Evolutionary conservation across 768 basidiomycete species (phyloP), one percentile per base, ranked within the genome.

Genomic region (Tubosaeta brunneosetosa): DNA sequence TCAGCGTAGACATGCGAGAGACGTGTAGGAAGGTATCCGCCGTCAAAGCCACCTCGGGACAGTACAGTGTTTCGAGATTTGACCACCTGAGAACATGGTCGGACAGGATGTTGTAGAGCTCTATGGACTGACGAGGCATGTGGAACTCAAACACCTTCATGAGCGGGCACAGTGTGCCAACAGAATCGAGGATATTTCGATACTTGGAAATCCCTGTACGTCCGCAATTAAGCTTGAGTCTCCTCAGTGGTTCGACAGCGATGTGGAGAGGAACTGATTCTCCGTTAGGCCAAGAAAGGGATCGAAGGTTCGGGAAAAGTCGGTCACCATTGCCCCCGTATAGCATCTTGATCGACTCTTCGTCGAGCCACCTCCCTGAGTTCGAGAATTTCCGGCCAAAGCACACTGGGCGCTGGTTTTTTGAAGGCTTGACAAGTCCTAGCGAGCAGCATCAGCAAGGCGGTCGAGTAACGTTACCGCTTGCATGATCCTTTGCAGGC

Each of bases 301-400:
- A 40, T 16, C 45, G 46, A 36, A 50, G 40, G 37, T 38, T 53
- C 8, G 48, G 48, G 27, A 49, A 53, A 26, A 58, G 51, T 6
- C 26, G 4, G 6, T 29, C 25, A 8, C 25, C 3, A 22, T 40
- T 6, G 25, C 10, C 13, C 22, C 9, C n/a, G n/a, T n/a, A n/a
- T n/a, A n/a, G 27, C 36, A 40, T 44, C 16, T 13, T 19, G 11
- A 44, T 7, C 19, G 49, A 42, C 8, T 25, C 4, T 0, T 44
- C 45, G 3, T 51, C 32, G 6, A 57, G 49, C 33, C 32, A 44
- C 3, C 0, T 45, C 26, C 26, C 13, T 14, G 19, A 49, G 38
- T 40, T 43, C 27, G 19, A 40, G 36, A 4, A 58, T 27, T 22
- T 50, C 56, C n/a, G 50, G 43, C 51, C 48, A 58, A 25, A 54